These are phyloP conservation scores for Phaeosphaeriaceae sp. DNA, from an alignment of 2,329 filamentous ascomycete genomes.

Conservation along the genomic window DNA sequence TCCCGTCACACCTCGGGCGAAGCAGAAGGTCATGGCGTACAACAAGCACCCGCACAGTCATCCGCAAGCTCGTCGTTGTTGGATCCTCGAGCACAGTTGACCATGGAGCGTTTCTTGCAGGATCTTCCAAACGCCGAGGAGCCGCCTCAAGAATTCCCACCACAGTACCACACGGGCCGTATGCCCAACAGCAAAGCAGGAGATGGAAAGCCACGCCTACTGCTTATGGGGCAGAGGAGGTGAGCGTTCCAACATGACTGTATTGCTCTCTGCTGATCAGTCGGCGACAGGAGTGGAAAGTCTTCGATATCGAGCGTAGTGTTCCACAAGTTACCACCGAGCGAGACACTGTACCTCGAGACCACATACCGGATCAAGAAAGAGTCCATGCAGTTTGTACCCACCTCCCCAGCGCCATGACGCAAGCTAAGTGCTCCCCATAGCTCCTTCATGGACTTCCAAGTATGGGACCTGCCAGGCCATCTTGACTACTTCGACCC, in stretches of 20 bases:
- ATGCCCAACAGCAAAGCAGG: slow-evolving; percentile 58
- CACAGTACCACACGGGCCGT: slow-evolving; percentile 52
- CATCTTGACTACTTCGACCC: slow-evolving; percentile 93
- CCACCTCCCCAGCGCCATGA: not conserved
- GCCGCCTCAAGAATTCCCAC: slow-evolving; percentile 45
- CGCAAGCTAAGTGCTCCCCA: slow-evolving; percentile 6
- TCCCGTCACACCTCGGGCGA: slow-evolving; percentile 19
- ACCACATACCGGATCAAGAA: slow-evolving; percentile 94
- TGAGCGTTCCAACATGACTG: slow-evolving; percentile 48
- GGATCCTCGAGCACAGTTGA: slow-evolving; percentile 50
- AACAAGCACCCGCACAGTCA: slow-evolving; percentile 7
- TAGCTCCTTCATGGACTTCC: slow-evolving; percentile 98
- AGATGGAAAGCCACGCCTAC: slow-evolving; percentile 78
- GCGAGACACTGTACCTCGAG: slow-evolving; percentile 93
- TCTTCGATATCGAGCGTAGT: slow-evolving; percentile 98
- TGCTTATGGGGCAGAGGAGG: slow-evolving; percentile 96
- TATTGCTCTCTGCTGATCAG: slow-evolving; percentile 17
- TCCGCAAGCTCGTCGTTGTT: slow-evolving; percentile 40
- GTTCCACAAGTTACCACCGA: slow-evolving; percentile 97
- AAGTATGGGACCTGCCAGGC: slow-evolving; percentile 96
- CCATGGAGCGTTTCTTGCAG: slow-evolving; percentile 53
- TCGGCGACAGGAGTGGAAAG: slow-evolving; percentile 80
- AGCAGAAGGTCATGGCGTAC: slow-evolving; percentile 13
- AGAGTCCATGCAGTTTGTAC: slow-evolving; percentile 88
- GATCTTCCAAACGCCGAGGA: slow-evolving; percentile 51